Conservation (phyloP, 495 filamentous ascomycete species). For the Neurospora sp. region DNA sequence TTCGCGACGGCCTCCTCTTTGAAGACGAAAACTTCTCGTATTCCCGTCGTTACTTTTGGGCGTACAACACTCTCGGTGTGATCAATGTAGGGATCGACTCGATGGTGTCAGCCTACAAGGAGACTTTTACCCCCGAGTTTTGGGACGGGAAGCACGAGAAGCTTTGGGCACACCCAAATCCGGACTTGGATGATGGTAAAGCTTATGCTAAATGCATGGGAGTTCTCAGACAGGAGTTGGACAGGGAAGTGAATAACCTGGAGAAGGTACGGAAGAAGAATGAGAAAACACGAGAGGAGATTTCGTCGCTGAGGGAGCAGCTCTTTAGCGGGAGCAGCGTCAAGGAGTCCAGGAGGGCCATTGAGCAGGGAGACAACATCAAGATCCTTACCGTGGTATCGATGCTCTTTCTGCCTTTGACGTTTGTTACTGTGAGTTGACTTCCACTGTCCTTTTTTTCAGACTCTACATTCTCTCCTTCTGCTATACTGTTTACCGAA, state of each 20-base stretch:
- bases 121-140: conserved; percentile 40
- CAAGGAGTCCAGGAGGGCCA: conserved; percentile 21
- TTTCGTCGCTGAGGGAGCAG: conserved; percentile 22
- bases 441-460: background rate
- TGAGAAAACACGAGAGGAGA: conserved; percentile 19
- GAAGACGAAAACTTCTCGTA: conserved; percentile 46
- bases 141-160: conserved; percentile 38
- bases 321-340: conserved; percentile 24
- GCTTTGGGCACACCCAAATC: conserved; percentile 23
- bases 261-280: conserved; percentile 14
- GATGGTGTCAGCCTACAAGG: conserved; percentile 37
- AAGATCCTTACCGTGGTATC: conserved; percentile 29
- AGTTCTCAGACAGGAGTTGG: conserved; percentile 15
- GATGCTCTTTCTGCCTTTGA: conserved; percentile 32
- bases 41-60: conserved; percentile 48
- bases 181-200: conserved; percentile 2
- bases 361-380: conserved; percentile 30
- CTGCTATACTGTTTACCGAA: background rate
- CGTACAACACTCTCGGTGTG: conserved; percentile 42
- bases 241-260: conserved; percentile 16
- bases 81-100: conserved; percentile 46
- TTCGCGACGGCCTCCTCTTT: conserved; percentile 45
- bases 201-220: conserved; percentile 11
- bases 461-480: background rate
- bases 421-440: conserved; percentile 25